Base-by-base conservation (phyloP, 495 filamentous ascomycete genomes). In the Xylaria intraflava region DNA sequence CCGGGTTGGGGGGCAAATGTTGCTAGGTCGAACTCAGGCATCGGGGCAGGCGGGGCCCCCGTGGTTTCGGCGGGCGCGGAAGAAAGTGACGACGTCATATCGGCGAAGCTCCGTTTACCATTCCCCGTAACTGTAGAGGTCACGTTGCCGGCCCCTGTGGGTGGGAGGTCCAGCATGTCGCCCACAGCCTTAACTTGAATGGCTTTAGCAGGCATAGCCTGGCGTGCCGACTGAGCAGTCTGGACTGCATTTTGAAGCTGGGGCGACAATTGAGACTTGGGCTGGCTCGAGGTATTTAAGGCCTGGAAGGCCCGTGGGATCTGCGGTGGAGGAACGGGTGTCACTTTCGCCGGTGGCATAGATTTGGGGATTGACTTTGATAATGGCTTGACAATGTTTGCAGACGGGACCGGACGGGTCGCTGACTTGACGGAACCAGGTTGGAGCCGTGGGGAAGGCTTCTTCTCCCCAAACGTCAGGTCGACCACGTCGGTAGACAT, bases 41-140 rank as follows among this genome's bases (percentile, higher is more conserved):
- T 61, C 14, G 60, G 53, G 17, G 60, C 65, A 29, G 65, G 55
- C 43, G 60, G 46, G 10, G 64, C 48, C 10, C 49, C 60, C 45
- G 52, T 55, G 7, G 57, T 19, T 30, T 72, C 67, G 12, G 43
- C 52, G 6, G 58, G 56, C 3, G 68, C 47, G 10, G 72, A 67
- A 3, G 69, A 72, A 6, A 75, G 60, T 27, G 73, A 69, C 50
- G 76, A 76, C 11, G 66, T 66, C 70, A 73, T 73, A 51, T 75
- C 64, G 8, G 74, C 73, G 52, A 75, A 77, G 36, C 64, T 54
- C 1, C 53, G 58, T 1, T 52, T 30, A 10, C 55, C 58, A 27
- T 47, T 43, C 30, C 57, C 58, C 19, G 40, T 59, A 20, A 45
- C 31, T 10, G 40, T 11, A 12, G 40, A 45, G 29, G 45, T 20